A percentile compares a stretch with the other conserved stretches of the same genome.
Evolutionary conservation across 2,329 filamentous ascomycete genomes (phyloP).

Genomic region (Hypomyces perniciosus): DNA sequence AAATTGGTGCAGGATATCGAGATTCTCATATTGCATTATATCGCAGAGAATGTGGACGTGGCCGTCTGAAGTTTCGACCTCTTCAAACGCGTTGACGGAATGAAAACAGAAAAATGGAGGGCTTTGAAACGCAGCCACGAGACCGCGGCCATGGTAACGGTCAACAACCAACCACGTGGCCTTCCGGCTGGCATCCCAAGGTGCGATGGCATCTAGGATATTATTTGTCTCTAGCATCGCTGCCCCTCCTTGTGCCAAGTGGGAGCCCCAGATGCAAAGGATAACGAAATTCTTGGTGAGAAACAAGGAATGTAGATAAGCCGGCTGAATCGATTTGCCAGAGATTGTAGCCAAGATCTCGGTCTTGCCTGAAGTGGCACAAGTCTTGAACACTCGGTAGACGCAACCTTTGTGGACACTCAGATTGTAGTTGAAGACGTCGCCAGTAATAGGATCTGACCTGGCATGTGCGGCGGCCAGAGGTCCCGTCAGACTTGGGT

Average conservation of each 20-base stretch:
- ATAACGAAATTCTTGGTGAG: constrained; percentile 60
- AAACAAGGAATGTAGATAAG: constrained; percentile 70
- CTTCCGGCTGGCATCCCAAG: constrained; percentile 47
- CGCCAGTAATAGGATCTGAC: constrained; percentile 60
- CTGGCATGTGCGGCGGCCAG: constrained; percentile 61
- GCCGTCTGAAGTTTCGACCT: constrained; percentile 22
- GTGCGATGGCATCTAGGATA: constrained; percentile 55
- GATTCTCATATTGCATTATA: constrained; percentile 51
- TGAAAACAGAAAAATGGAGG: constrained; percentile 67
- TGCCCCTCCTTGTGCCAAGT: constrained; percentile 46
- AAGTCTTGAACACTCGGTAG: constrained; percentile 61
- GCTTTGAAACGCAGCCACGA: constrained; percentile 58
- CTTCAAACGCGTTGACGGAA: constrained; percentile 64
- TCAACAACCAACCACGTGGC: constrained; percentile 66
- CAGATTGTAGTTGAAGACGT: constrained; percentile 70
- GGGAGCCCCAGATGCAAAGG: constrained; percentile 61
- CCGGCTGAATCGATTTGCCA: constrained; percentile 31
- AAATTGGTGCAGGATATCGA: constrained; percentile 54
- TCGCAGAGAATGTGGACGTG: constrained; percentile 50
- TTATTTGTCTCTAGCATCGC: constrained; percentile 56
- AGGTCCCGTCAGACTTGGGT: constrained; percentile 59
- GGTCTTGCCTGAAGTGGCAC: constrained; percentile 54
- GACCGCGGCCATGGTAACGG: constrained; percentile 48
- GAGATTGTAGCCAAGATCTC: constrained; percentile 59
- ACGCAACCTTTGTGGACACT: constrained; percentile 44